These are phyloP conservation scores for Rubia yunnanensis DNA, from an alignment of 257 asterid species.

Conservation along the genomic window DNA sequence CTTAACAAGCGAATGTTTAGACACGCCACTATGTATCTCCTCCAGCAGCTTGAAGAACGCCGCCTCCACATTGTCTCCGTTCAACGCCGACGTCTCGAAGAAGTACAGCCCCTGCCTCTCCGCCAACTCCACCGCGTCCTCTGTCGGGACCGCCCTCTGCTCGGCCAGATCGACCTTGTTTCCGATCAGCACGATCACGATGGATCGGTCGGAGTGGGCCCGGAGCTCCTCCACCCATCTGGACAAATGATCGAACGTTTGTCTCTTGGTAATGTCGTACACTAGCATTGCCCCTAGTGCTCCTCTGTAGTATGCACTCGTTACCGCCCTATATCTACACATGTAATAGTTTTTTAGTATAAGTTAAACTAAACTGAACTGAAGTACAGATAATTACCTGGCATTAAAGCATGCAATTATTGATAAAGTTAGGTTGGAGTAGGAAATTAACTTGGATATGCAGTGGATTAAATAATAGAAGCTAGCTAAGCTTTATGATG, in stretches of 20 bases:
- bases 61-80: constrained; percentile 50
- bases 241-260: constrained; percentile 50
- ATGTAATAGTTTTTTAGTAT: too few species aligned
- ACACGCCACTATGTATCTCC: constrained; percentile 41
- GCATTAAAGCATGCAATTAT: neutral
- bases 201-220: constrained; percentile 48
- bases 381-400: too few species aligned
- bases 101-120: constrained; percentile 40
- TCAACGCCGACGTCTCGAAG: constrained; percentile 57
- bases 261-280: constrained; percentile 53
- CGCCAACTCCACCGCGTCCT: constrained; percentile 55
- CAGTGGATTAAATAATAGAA: neutral
- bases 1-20: constrained; percentile 34
- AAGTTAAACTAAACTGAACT: too few species aligned
- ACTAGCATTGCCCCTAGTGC: constrained; percentile 70
- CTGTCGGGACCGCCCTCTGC: constrained; percentile 41
- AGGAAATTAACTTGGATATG: neutral
- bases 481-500: neutral
- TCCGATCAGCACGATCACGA: constrained; percentile 49
- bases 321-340: constrained; percentile 57
- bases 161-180: constrained; percentile 56
- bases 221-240: constrained; percentile 69
- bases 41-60: constrained; percentile 47
- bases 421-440: constrained; percentile 1
- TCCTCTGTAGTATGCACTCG: constrained; percentile 72